phyloP scores from a whole-genome alignment of 2,329 filamentous ascomycete genomes.

The Clonostachys solani region DNA sequence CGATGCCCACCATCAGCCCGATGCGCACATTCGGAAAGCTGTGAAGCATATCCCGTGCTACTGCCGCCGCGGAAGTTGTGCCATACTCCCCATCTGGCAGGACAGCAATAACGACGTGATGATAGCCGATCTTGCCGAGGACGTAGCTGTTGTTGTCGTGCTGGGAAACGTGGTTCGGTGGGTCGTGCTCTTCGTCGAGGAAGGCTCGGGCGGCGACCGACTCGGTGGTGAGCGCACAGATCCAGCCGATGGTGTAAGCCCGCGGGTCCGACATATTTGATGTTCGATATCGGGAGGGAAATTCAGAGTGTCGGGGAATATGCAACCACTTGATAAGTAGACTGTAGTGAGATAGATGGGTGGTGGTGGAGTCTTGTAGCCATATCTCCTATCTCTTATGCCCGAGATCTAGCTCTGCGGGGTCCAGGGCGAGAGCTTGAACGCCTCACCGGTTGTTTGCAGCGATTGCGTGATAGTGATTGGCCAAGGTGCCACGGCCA shows the following conservation, averaged over 20 bases:
- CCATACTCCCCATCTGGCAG: slow-evolving; percentile 18
- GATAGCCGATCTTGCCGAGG: slow-evolving; percentile 19
- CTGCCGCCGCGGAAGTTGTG: slow-evolving; percentile 12
- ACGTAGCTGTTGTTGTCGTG: slow-evolving; percentile 16
- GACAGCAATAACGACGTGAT: slow-evolving; percentile 28
- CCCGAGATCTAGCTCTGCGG: too few relatives aligned
- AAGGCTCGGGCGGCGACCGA: background rate
- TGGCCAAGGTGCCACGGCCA: too few relatives aligned
- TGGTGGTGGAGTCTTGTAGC: too few relatives aligned
- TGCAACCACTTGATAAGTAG: too few relatives aligned
- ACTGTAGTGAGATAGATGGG: too few relatives aligned
- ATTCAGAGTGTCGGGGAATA: too few relatives aligned
- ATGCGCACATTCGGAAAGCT: slow-evolving; percentile 21
- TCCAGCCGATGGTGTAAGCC: slow-evolving; percentile 8
- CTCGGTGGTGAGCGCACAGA: background rate
- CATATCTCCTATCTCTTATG: too few relatives aligned
- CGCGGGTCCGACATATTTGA: slow-evolving; percentile 1
- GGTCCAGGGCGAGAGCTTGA: too few relatives aligned
- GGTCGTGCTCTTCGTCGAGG: background rate
- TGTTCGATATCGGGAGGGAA: too few relatives aligned
- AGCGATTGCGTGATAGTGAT: too few relatives aligned
- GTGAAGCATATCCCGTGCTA: slow-evolving; percentile 15
- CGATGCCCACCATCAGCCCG: slow-evolving; percentile 25
- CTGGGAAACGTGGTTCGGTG: background rate
- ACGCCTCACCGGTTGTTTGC: too few relatives aligned